phyloP scores from a whole-genome alignment of 2,329 filamentous ascomycete species.

The Chrysosporium queenslandicum region DNA sequence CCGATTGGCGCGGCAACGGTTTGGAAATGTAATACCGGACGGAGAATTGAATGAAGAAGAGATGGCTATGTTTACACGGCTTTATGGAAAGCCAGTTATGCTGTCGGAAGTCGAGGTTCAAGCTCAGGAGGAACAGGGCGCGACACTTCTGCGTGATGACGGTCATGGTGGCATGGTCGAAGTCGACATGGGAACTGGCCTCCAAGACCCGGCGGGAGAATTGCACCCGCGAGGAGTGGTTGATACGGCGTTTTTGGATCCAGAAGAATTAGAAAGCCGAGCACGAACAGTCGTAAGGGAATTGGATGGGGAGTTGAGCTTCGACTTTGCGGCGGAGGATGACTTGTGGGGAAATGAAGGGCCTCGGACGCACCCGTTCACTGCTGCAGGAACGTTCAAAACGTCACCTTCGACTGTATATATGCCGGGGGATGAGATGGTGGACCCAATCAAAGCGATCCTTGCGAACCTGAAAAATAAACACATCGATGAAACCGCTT shows the following conservation, averaged over 20 bases:
- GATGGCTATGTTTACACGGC: slow-evolving; percentile 62
- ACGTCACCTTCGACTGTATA: slow-evolving; percentile 63
- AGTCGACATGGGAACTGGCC: slow-evolving; percentile 27
- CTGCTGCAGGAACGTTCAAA: slow-evolving; percentile 61
- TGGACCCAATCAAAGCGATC: slow-evolving; percentile 59
- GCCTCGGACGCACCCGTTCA: slow-evolving; percentile 62
- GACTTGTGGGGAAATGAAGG: slow-evolving; percentile 31
- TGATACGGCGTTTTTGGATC: background rate
- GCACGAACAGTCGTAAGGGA: slow-evolving; percentile 1
- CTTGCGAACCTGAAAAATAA: slow-evolving; percentile 59
- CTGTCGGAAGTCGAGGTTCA: slow-evolving; percentile 23
- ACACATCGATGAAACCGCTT: slow-evolving; percentile 64
- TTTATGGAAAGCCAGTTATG: slow-evolving; percentile 64
- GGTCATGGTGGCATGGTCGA: slow-evolving; percentile 32
- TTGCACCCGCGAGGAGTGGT: slow-evolving; percentile 15
- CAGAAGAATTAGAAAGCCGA: background rate
- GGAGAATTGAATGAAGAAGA: slow-evolving; percentile 61
- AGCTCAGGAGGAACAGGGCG: slow-evolving; percentile 25
- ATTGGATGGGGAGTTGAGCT: slow-evolving; percentile 25
- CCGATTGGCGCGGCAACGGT: slow-evolving; percentile 60
- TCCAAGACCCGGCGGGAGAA: slow-evolving; percentile 18
- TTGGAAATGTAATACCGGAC: slow-evolving; percentile 65
- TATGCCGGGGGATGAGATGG: slow-evolving; percentile 60
- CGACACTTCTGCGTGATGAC: slow-evolving; percentile 31
- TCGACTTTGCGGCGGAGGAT: slow-evolving; percentile 30